Evolutionary conservation across 140 eudicot species (phyloP).

Genomic region (Anethum foeniculum): DNA sequence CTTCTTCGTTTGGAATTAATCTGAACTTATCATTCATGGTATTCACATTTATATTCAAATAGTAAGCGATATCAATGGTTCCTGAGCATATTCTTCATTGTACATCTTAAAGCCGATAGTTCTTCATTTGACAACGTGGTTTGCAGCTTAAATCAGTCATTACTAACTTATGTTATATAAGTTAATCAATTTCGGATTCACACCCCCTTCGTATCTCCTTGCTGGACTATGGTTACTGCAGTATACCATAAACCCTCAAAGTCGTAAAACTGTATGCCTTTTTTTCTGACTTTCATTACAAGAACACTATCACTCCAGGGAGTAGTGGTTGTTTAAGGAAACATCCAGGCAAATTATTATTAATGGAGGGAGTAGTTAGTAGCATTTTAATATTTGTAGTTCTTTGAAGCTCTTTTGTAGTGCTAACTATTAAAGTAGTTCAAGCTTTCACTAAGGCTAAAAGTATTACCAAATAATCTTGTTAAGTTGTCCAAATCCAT

Average conservation of each 20-base stretch:
- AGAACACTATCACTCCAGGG: not conserved
- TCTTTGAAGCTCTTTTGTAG: not conserved
- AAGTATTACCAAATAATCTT: not conserved
- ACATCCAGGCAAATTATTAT: not conserved
- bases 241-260: not conserved
- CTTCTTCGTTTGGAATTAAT: not conserved
- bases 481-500: not conserved
- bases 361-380: not conserved
- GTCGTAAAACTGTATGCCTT: not conserved
- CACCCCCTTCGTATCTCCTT: not conserved
- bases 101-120: not conserved
- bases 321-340: not conserved
- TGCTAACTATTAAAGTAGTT: not conserved
- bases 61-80: not conserved
- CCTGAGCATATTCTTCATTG: not conserved
- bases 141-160: not conserved
- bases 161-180: not conserved
- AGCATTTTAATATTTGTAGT: not conserved
- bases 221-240: not conserved
- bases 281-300: not conserved
- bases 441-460: not conserved
- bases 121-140: not conserved
- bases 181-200: not conserved
- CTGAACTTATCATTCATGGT: not conserved
- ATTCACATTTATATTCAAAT: not conserved